Evolutionary conservation across 176 grass and related monocot species (phyloP), one percentile per base, ranked within the genome.

Genomic region (Cenchrus fungigraminus): DNA sequence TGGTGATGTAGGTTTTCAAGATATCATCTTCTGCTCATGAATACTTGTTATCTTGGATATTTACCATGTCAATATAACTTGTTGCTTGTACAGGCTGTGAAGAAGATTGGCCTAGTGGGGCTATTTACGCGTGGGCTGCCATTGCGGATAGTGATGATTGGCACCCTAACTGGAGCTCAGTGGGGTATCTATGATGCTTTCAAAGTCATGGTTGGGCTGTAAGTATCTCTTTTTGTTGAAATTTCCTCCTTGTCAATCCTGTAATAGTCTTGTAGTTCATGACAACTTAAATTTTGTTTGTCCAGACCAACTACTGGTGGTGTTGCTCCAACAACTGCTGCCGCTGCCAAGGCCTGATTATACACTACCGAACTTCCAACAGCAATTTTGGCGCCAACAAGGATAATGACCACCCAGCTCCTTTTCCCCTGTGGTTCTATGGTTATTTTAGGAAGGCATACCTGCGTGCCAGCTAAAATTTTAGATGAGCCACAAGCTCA

Each of bases 171-270:
- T 0, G 91, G 87, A 54, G 88, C 89, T 12, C 95, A 98, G 74
- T 95, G 89, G 92, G 92, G 85, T 46, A 91, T 98, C 71, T 95
- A 95, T 31, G 95, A 95, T 58, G 88, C 91, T 10, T 98, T 95
- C 16, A 93, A 95, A 98, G 87, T 98, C 19, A 90, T 91, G 80
- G 92, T 95, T 83, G 95, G 92, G 69, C 76, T 95, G 95, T 98
- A 87, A 86, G 95, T 91, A 56, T 57, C 32, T 61, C 15, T 84
- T 51, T 75, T 51, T 43, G 4, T 19, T 79, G 20, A 37, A 7
- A 43, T 31, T 13, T 0, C 3, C 44, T 25, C 14, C 31, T 55
- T 17, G 20, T 64, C 15, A 12, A 46, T 40, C 37, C 37, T 40
- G 37, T 62, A 22, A 40, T 20, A 47, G 51, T 51, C 14, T 32